Base-by-base conservation (phyloP, 2,329 filamentous ascomycete species). In the Cytospora paraplurivora region DNA sequence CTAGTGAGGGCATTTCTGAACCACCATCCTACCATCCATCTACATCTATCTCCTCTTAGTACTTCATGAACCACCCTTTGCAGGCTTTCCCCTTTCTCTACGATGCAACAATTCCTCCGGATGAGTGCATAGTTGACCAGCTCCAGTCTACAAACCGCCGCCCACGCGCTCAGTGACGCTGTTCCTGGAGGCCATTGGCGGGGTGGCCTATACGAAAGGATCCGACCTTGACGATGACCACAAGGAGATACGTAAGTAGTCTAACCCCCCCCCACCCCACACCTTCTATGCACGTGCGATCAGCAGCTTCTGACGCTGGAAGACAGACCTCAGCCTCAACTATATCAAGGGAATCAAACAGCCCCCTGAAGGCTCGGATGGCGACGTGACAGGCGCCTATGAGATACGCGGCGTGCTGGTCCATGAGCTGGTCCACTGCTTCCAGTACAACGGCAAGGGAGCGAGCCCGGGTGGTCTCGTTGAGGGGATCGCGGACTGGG, bases 401-500 rank as follows among this genome's bases (percentile, higher is more conserved):
- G 92, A 98, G 77, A 86, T 97, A 64, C 78, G 85, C 19, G 95
- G 95, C 49, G 93, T 98, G 0, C 76, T 98, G 21, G 89, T 90
- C 1, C 94, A 98, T 74, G 94, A 98, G 77, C 88, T 97, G 66
- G 94, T 98, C 15, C 95, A 98, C 78, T 97, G 93, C 77, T 96
- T 90, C 77, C 94, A 98, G 76, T 90, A 91, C 76, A 88, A 92
- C 69, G 89, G 82, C 1, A 78, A 70, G 21, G 82, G 81, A 1
- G 78, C 78, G 5, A 85, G 86, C 51, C 90, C 90, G 0, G 88
- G 88, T 0, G 95, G 95, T 0, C 76, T 98, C 54, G 88, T 96
- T 62, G 94, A 98, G 76, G 94, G 94, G 0, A 86, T 98, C 59
- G 94, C 94, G 21, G 95, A 98, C 76, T 98, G 92, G 85, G 93